These are phyloP conservation scores for Cystobasidium onofrii DNA, from an alignment of 768 basidiomycete genomes.

Conservation along the genomic window DNA sequence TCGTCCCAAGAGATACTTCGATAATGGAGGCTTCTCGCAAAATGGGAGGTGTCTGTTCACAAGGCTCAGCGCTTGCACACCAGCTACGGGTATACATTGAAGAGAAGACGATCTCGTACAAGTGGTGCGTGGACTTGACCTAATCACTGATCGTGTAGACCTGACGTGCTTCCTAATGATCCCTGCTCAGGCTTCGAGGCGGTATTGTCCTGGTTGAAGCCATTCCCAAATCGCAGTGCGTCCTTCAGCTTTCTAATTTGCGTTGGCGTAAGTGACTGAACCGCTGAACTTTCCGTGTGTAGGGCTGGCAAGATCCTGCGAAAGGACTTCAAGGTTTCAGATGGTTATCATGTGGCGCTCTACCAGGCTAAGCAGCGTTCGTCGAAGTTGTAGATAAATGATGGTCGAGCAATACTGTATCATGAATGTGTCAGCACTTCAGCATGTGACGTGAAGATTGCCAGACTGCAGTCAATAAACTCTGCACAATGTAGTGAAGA, in stretches of 20 bases:
- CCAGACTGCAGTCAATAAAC: no score
- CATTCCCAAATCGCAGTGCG: constrained; percentile 37
- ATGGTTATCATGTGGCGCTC: neutral
- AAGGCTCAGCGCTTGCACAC: constrained; percentile 33
- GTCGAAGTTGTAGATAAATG: neutral
- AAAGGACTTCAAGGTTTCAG: neutral
- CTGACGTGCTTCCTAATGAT: neutral
- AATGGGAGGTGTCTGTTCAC: constrained; percentile 18
- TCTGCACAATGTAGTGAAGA: no score
- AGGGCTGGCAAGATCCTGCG: neutral
- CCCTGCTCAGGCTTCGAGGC: constrained; percentile 37
- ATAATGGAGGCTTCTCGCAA: constrained; percentile 20
- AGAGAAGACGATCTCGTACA: constrained; percentile 39
- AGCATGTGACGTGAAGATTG: no score
- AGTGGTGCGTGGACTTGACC: constrained; percentile 32
- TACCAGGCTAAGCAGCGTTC: neutral
- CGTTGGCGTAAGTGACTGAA: no score
- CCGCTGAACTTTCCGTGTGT: no score
- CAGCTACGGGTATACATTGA: constrained; percentile 36
- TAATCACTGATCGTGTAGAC: neutral
- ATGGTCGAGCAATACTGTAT: neutral
- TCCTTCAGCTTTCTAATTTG: neutral
- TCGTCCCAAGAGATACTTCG: constrained; percentile 40
- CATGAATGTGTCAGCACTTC: no score
- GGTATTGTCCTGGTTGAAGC: constrained; percentile 38